Evolutionary conservation across 2,329 filamentous ascomycete species (phyloP).

Genomic region (Fusarium burgessii): DNA sequence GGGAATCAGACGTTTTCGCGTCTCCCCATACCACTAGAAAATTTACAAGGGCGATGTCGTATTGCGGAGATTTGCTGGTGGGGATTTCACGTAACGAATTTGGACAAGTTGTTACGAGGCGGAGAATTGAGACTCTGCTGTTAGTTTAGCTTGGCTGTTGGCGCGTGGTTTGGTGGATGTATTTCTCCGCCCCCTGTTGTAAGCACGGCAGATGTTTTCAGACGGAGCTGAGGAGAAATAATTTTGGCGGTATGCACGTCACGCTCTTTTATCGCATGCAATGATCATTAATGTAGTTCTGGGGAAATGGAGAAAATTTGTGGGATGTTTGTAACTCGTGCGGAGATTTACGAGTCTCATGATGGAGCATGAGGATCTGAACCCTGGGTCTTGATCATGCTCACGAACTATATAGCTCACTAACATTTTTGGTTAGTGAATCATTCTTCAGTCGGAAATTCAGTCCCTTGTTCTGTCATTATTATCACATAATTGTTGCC

Average conservation of each 20-base stretch:
- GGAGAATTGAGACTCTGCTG: not conserved
- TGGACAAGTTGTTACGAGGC: not conserved
- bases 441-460: accelerated
- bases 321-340: not conserved
- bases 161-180: not conserved
- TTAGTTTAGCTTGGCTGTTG: not conserved
- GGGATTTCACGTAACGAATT: not conserved
- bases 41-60: not conserved
- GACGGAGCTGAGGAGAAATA: not conserved
- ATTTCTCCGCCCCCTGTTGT: constrained; percentile 1
- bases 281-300: not conserved
- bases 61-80: constrained; percentile 10
- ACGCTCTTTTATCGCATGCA: not conserved
- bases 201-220: not conserved
- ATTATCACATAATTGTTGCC: not conserved
- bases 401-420: not conserved
- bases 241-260: not conserved
- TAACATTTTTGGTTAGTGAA: not conserved
- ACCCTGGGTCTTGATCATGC: not conserved
- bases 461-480: not conserved
- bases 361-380: not conserved
- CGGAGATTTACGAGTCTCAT: not conserved
- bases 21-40: constrained; percentile 7
- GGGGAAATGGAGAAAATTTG: not conserved
- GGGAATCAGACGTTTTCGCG: constrained; percentile 26